phyloP scores from a whole-genome alignment of 331 rosid species.

The Acacia pycnantha region DNA sequence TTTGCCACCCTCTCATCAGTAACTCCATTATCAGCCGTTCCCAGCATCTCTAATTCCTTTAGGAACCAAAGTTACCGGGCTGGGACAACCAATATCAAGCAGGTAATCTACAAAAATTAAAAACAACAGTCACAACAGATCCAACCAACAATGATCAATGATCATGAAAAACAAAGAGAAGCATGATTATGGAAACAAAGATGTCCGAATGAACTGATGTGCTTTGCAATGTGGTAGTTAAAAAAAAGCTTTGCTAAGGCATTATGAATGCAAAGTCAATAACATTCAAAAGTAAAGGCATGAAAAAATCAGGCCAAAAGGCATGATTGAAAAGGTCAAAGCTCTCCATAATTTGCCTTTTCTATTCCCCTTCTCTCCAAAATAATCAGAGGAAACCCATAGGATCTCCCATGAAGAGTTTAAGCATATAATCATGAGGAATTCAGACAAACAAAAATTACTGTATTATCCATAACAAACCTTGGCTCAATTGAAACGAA shows the following conservation, averaged over 20 bases:
- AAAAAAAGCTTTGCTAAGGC: background rate
- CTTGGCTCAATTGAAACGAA: constrained; percentile 2
- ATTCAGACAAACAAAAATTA: background rate
- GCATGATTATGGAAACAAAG: background rate
- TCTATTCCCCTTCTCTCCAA: constrained; percentile 9
- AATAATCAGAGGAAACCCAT: constrained; percentile 20
- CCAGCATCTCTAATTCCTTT: constrained; percentile 55
- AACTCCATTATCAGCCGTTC: constrained; percentile 43
- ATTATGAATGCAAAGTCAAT: background rate
- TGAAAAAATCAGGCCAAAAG: constrained; percentile 5
- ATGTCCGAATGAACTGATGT: background rate
- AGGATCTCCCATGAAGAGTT: constrained; percentile 38
- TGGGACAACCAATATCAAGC: constrained; percentile 28
- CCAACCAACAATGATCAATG: background rate
- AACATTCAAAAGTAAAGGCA: constrained; percentile 3
- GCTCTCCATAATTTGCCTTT: background rate
- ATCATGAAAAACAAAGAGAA: background rate
- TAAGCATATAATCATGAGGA: constrained; percentile 1
- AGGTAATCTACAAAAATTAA: constrained; percentile 35
- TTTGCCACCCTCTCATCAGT: constrained; percentile 36
- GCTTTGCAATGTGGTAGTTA: background rate
- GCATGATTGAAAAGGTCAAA: constrained; percentile 17
- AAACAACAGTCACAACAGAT: constrained; percentile 18
- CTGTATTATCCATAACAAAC: constrained; percentile 1
- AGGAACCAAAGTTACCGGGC: constrained; percentile 36